Evolutionary conservation across 345 rosid genomes (phyloP).

Genomic region (Nephelium lappaceum): DNA sequence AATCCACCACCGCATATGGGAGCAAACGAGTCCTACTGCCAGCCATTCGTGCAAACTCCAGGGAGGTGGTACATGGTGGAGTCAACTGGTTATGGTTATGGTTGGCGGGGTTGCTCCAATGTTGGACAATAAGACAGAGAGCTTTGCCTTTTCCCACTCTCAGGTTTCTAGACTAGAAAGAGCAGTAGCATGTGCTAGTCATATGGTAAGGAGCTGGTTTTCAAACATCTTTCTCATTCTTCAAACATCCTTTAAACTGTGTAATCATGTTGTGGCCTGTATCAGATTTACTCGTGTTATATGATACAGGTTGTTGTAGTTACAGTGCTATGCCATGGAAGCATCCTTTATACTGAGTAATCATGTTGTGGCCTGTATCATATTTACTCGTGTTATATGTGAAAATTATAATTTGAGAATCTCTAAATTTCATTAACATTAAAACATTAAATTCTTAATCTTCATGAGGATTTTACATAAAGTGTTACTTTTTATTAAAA

Average conservation of each 20-base stretch:
- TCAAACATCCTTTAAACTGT: not conserved
- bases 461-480: no score
- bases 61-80: conserved; percentile 24
- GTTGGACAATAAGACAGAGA: not conserved
- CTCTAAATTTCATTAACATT: no score
- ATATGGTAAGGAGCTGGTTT: not conserved
- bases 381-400: not conserved
- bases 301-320: no score
- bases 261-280: no score
- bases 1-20: not conserved
- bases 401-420: no score
- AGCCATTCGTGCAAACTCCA: conserved; percentile 3
- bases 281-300: not conserved
- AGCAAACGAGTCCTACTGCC: not conserved
- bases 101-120: not conserved
- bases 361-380: not conserved
- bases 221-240: not conserved
- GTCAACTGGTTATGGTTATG: conserved; percentile 10
- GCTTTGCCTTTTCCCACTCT: not conserved
- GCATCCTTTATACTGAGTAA: no score
- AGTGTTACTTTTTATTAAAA: no score
- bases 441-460: no score
- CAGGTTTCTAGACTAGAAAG: not conserved
- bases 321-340: no score
- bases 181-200: not conserved